Evolutionary conservation across 768 basidiomycete species (phyloP).

Genomic region (Galerina marginata): DNA sequence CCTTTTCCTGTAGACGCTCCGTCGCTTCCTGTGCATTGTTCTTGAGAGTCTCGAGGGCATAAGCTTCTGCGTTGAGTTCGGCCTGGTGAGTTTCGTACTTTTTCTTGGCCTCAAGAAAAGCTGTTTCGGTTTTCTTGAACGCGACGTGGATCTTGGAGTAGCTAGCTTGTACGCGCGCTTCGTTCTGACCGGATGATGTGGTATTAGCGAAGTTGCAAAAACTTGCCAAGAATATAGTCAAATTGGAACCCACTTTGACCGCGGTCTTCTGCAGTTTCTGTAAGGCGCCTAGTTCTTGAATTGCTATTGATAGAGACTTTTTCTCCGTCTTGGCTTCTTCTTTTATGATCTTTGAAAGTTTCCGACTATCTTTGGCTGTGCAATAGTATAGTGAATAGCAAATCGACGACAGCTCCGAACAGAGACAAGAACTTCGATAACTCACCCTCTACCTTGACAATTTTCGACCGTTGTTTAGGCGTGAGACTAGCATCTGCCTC

Average conservation of each 20-base stretch:
- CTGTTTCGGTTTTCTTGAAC: slow-evolving; percentile 69
- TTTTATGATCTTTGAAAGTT: slow-evolving; percentile 72
- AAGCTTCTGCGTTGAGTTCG: slow-evolving; percentile 50
- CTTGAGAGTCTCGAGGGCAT: slow-evolving; percentile 54
- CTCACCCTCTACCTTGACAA: slow-evolving; percentile 59
- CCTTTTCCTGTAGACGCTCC: slow-evolving; percentile 69
- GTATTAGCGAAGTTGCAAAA: background rate
- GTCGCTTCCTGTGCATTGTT: slow-evolving; percentile 64
- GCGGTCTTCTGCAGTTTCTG: slow-evolving; percentile 74
- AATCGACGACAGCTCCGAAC: background rate
- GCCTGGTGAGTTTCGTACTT: slow-evolving; percentile 59
- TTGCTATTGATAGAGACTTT: slow-evolving; percentile 59
- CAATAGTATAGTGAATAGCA: background rate
- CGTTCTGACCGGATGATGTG: slow-evolving; percentile 44
- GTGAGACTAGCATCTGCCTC: slow-evolving; percentile 55
- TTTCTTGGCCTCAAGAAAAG: slow-evolving; percentile 64
- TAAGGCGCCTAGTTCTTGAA: slow-evolving; percentile 69
- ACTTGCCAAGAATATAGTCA: background rate
- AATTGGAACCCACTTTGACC: slow-evolving; percentile 48
- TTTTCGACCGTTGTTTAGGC: slow-evolving; percentile 55
- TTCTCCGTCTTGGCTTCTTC: slow-evolving; percentile 73
- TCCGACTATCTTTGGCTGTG: slow-evolving; percentile 62
- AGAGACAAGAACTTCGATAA: background rate
- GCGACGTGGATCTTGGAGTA: slow-evolving; percentile 58
- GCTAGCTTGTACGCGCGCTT: slow-evolving; percentile 57